These are phyloP conservation scores for Alternaria conjuncta DNA, from an alignment of 2,329 filamentous ascomycete genomes.

Conservation along the genomic window DNA sequence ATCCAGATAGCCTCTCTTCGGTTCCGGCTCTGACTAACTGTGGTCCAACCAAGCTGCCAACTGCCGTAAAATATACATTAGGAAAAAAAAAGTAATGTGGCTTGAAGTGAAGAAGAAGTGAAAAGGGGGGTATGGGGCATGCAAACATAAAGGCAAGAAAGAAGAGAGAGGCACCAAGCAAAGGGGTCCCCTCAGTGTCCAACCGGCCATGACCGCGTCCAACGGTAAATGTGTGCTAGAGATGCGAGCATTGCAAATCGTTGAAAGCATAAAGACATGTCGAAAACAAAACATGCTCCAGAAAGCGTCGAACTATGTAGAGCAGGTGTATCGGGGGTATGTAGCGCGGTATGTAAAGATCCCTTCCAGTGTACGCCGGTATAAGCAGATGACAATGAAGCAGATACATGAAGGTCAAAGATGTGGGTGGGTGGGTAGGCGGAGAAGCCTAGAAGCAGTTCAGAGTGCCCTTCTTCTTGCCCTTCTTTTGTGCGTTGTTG, in stretches of 20 bases:
- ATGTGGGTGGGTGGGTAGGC: constrained; percentile 8
- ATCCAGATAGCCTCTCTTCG: not conserved
- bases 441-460: constrained; percentile 82
- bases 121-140: constrained; percentile 16
- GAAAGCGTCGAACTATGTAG: constrained; percentile 4
- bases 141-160: constrained; percentile 8
- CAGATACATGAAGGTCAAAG: constrained; percentile 23
- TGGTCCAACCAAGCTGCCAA: not conserved
- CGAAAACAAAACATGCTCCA: constrained; percentile 15
- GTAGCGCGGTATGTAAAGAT: constrained; percentile 33
- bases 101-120: not conserved
- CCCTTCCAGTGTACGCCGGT: constrained; percentile 30
- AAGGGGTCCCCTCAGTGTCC: constrained; percentile 3
- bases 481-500: constrained; percentile 88
- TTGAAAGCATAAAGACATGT: constrained; percentile 33
- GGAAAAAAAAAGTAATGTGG: constrained; percentile 3
- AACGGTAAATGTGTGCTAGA: constrained; percentile 16
- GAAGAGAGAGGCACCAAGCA: constrained; percentile 8
- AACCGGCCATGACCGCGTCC: constrained; percentile 12
- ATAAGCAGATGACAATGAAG: constrained; percentile 29
- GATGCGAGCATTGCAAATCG: constrained; percentile 27
- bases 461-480: constrained; percentile 91
- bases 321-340: constrained; percentile 32
- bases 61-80: constrained; percentile 20
- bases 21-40: not conserved